Evolutionary conservation across 495 filamentous ascomycete species (phyloP).

Genomic region (Bryoglossum gracile): DNA sequence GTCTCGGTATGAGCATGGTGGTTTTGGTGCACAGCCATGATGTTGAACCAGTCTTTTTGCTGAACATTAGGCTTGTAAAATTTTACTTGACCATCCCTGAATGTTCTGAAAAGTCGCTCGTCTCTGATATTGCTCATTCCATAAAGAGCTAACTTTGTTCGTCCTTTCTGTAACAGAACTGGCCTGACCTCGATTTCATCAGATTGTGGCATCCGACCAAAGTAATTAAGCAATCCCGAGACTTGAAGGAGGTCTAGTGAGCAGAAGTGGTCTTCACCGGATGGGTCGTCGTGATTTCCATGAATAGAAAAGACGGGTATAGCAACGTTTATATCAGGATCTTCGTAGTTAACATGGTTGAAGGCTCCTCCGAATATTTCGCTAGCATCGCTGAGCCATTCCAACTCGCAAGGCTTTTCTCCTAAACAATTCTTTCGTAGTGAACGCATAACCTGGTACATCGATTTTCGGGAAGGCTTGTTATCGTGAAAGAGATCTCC

Average conservation of each 20-base stretch:
- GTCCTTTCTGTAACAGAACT: slow-evolving; percentile 85
- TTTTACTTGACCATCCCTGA: slow-evolving; percentile 85
- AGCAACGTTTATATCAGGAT: slow-evolving; percentile 94
- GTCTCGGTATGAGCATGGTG: slow-evolving; percentile 87
- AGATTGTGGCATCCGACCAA: slow-evolving; percentile 81
- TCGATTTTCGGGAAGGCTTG: slow-evolving; percentile 88
- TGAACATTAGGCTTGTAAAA: slow-evolving; percentile 83
- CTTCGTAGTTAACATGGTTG: slow-evolving; percentile 94
- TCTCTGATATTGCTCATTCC: slow-evolving; percentile 96
- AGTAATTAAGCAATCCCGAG: slow-evolving; percentile 91
- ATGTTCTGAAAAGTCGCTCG: slow-evolving; percentile 88
- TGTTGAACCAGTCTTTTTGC: slow-evolving; percentile 89
- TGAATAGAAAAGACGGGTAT: slow-evolving; percentile 98
- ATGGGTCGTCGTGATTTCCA: slow-evolving; percentile 97
- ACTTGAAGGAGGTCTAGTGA: slow-evolving; percentile 87
- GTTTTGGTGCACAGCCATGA: slow-evolving; percentile 95
- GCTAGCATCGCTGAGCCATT: slow-evolving; percentile 87
- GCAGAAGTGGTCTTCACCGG: slow-evolving; percentile 83
- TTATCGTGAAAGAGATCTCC: slow-evolving; percentile 99
- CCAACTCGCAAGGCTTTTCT: slow-evolving; percentile 89
- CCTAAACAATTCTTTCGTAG: slow-evolving; percentile 90
- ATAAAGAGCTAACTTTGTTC: slow-evolving; percentile 90
- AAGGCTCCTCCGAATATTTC: slow-evolving; percentile 81
- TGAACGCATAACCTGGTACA: slow-evolving; percentile 96
- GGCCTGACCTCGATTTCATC: slow-evolving; percentile 91